These are phyloP conservation scores for Aquanectria penicillioides DNA, from an alignment of 2,329 filamentous ascomycete species.

Conservation along the genomic window DNA sequence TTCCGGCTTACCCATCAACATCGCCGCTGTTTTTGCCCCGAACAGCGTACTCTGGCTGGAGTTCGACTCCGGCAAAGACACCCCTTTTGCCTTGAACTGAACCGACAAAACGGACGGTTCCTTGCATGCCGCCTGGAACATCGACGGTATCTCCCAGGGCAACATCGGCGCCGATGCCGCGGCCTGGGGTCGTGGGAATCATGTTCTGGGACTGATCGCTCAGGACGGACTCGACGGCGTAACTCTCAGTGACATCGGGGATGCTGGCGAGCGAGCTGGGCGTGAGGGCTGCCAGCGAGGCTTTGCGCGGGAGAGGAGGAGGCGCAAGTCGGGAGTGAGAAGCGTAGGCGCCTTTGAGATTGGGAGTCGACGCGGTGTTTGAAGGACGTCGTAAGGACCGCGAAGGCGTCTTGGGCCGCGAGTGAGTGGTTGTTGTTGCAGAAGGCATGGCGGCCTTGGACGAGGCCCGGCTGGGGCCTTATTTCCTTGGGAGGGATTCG, in stretches of 20 bases:
- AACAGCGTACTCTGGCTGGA: slow-evolving; percentile 80
- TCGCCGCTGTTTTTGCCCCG: slow-evolving; percentile 96
- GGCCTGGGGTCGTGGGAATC: slow-evolving; percentile 64
- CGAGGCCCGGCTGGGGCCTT: slow-evolving; percentile 36
- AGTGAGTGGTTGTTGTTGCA: slow-evolving; percentile 32
- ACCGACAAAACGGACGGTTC: slow-evolving; percentile 89
- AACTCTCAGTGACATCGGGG: slow-evolving; percentile 72
- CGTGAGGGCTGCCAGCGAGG: slow-evolving; percentile 76
- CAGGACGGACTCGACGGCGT: slow-evolving; percentile 66
- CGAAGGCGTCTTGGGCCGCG: slow-evolving; percentile 38
- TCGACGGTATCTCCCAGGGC: slow-evolving; percentile 86
- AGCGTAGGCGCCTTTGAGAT: slow-evolving; percentile 63
- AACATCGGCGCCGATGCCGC: slow-evolving; percentile 63
- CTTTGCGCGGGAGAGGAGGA: slow-evolving; percentile 71
- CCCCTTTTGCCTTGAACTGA: slow-evolving; percentile 89
- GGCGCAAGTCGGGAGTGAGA: slow-evolving; percentile 59
- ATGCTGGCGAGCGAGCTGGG: slow-evolving; percentile 70
- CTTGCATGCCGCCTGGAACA: slow-evolving; percentile 92
- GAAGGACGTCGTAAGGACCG: slow-evolving; percentile 57
- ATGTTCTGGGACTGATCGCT: slow-evolving; percentile 52
- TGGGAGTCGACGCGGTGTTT: slow-evolving; percentile 66
- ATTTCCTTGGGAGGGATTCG: slow-evolving; percentile 36
- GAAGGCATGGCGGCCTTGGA: slow-evolving; percentile 39
- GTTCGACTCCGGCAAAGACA: slow-evolving; percentile 90
- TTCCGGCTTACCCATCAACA: slow-evolving; percentile 81